Base-by-base conservation (phyloP, 2,329 filamentous ascomycete species). In the Fusarium staphyleae region DNA sequence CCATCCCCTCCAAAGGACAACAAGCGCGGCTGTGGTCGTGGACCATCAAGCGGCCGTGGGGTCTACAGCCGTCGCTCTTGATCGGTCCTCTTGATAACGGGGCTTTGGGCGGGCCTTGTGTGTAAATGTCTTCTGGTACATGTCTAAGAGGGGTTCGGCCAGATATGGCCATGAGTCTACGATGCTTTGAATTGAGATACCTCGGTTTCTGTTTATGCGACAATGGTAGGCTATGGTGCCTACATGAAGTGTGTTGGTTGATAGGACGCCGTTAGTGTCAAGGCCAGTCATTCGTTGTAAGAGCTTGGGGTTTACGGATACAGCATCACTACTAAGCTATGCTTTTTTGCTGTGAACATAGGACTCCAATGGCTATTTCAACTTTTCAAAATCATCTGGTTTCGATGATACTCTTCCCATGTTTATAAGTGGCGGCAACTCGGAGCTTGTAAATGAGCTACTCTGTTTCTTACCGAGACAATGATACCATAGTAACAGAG, bases 71-170 rank as follows among this genome's bases (percentile, higher is more conserved):
- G 49, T 22, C 40, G 40, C 32, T 50, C 49, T 18, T 58, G 36
- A 54, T 41, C 14, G n/a, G n/a, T 24, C 30, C 16, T 32, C 36
- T 37, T 15, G 16, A 24, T 16, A 18, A 35, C 18, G 30, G 11
- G 42, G n/a, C 41, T 18, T 28, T 26, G n/a, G 32, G n/a, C 14
- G 29, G 33, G 51, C 37, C 52, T 32, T 30, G 32, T 28, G 14
- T 47, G 36, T 56, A 57, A 59, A 62, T 67, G 54, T 63, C 51
- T 57, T 42, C 41, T 13, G 41, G 57, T 52, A 63, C 56, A 67
- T 67, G 45, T 36, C 39, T 41, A 39, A 55, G 57, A 67, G 43
- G 41, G 40, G 32, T 32, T n/a, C 34, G 52, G 51, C 48, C 48
- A 43, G 22, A 22, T 9, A 22, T 51, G 59, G 41, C 54, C 54